Conservation (phyloP, 2,329 filamentous ascomycete species). For the Cryphonectria japonica region DNA sequence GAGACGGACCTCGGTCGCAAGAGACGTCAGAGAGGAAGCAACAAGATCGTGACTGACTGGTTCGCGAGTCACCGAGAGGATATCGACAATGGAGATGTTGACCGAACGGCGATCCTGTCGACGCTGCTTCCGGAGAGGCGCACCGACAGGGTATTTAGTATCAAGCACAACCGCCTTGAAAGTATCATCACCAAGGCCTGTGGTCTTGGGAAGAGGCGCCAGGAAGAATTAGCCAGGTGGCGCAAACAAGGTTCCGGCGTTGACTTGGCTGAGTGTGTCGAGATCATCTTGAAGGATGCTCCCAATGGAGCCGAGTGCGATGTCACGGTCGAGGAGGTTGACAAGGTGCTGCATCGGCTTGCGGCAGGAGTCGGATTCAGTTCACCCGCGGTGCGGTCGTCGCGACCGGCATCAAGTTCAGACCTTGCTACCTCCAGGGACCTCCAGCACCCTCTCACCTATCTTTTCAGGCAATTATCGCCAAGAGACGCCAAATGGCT, state of each 20-base stretch:
- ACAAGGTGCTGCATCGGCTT: constrained; percentile 65
- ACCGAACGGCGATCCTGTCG: constrained; percentile 70
- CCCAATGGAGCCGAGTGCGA: constrained; percentile 42
- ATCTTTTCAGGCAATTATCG: constrained; percentile 61
- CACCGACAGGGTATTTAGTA: constrained; percentile 75
- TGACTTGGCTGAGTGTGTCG: constrained; percentile 75
- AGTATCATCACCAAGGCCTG: constrained; percentile 70
- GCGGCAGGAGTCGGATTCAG: constrained; percentile 74
- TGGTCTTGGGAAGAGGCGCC: constrained; percentile 64
- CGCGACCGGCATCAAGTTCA: constrained; percentile 29
- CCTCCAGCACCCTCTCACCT: constrained; percentile 52
- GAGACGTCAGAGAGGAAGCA: constrained; percentile 38
- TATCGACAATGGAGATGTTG: constrained; percentile 60
- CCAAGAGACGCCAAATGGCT: constrained; percentile 85
- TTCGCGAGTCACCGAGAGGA: constrained; percentile 64
- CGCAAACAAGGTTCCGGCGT: constrained; percentile 54
- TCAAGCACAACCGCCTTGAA: constrained; percentile 65
- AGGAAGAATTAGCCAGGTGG: constrained; percentile 66
- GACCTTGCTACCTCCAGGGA: constrained; percentile 34
- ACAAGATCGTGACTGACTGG: constrained; percentile 62
- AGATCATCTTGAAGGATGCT: constrained; percentile 64
- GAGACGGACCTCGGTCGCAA: constrained; percentile 49
- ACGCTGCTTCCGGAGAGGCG: constrained; percentile 76
- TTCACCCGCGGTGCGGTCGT: constrained; percentile 60
- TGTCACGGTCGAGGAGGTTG: constrained; percentile 74